Percentiles rank a stretch among this genome's conserved stretches.
These are phyloP conservation scores for Rubroboletus pulcherrimus DNA, from an alignment of 768 basidiomycete species.

Conservation along the genomic window DNA sequence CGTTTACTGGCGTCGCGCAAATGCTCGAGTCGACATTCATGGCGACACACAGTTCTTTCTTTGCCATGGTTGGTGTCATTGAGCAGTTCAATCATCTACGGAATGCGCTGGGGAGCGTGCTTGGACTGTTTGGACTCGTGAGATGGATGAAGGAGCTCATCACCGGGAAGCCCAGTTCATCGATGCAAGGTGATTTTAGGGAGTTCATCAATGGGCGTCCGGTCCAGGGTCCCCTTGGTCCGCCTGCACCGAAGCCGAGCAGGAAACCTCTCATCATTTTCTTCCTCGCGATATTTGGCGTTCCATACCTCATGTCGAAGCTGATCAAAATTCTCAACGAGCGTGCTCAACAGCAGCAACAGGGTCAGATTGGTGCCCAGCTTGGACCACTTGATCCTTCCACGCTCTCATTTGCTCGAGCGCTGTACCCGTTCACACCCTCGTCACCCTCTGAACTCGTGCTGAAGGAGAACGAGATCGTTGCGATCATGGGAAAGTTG, in stretches of 20 bases:
- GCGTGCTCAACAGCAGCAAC: slow-evolving; percentile 51
- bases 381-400: slow-evolving; percentile 70
- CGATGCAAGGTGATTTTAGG: slow-evolving; percentile 64
- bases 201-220: slow-evolving; percentile 70
- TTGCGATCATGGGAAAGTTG: slow-evolving; percentile 82
- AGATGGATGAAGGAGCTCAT: slow-evolving; percentile 76
- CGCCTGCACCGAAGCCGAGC: slow-evolving; percentile 56
- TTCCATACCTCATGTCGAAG: slow-evolving; percentile 91
- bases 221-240: slow-evolving; percentile 43
- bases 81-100: slow-evolving; percentile 92
- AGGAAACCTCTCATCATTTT: slow-evolving; percentile 92
- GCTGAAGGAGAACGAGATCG: slow-evolving; percentile 86
- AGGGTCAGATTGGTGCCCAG: slow-evolving; percentile 31
- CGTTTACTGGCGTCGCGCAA: slow-evolving; percentile 91
- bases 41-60: slow-evolving; percentile 94
- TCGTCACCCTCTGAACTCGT: slow-evolving; percentile 73
- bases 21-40: slow-evolving; percentile 98
- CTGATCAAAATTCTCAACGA: slow-evolving; percentile 75
- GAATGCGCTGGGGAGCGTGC: slow-evolving; percentile 89
- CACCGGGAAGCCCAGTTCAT: slow-evolving; percentile 41
- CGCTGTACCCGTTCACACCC: slow-evolving; percentile 73
- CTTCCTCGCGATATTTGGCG: slow-evolving; percentile 87
- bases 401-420: slow-evolving; percentile 77
- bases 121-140: slow-evolving; percentile 87
- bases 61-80: slow-evolving; percentile 93